A percentile compares a stretch with the other conserved stretches of the same genome.
These are phyloP conservation scores for Cerioporus squamosus DNA, from an alignment of 1,284 basidiomycete genomes.

Conservation along the genomic window DNA sequence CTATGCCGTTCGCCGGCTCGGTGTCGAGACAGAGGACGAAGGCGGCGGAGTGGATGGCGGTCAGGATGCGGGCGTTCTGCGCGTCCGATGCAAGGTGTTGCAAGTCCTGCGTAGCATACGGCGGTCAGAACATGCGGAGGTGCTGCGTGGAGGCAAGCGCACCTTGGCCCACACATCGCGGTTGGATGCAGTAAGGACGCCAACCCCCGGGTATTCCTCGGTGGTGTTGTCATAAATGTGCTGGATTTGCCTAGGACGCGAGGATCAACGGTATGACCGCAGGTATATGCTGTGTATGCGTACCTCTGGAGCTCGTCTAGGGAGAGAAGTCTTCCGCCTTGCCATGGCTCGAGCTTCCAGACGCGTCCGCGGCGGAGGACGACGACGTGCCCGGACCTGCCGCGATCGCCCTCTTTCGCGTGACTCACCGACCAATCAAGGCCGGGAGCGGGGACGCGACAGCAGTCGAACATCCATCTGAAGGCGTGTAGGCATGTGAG, in stretches of 20 bases:
- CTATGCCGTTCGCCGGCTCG: slow-evolving; percentile 53
- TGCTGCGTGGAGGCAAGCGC: slow-evolving; percentile 10
- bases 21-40: slow-evolving; percentile 83
- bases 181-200: slow-evolving; percentile 77
- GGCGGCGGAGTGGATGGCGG: slow-evolving; percentile 79
- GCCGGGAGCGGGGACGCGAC: slow-evolving; percentile 75
- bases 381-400: slow-evolving; percentile 77
- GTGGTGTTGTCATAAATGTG: slow-evolving; percentile 71
- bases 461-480: slow-evolving; percentile 94
- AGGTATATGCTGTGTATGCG: slow-evolving; percentile 15
- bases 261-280: neutral
- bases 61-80: slow-evolving; percentile 68
- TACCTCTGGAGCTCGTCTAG: slow-evolving; percentile 73
- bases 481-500: neutral
- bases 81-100: slow-evolving; percentile 56
- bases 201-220: slow-evolving; percentile 72
- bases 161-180: slow-evolving; percentile 88
- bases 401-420: slow-evolving; percentile 61
- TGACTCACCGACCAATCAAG: slow-evolving; percentile 81
- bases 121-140: neutral
- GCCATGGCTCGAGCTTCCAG: slow-evolving; percentile 73
- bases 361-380: slow-evolving; percentile 79
- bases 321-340: slow-evolving; percentile 64
- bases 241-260: slow-evolving; percentile 64
- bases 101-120: slow-evolving; percentile 55